Conservation (phyloP, 495 filamentous ascomycete species). For the Eremomyces bilateralis region DNA sequence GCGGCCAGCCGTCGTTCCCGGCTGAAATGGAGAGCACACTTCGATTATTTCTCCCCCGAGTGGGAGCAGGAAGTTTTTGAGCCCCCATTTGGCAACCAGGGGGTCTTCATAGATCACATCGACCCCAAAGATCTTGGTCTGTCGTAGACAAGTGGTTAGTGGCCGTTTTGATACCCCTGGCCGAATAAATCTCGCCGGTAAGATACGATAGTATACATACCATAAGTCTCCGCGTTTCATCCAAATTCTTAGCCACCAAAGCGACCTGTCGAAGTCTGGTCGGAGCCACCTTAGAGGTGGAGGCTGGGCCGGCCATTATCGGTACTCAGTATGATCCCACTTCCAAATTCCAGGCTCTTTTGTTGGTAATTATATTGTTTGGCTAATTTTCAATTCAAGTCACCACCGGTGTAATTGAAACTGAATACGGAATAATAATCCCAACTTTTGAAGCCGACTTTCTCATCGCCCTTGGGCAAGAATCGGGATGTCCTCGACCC, state of each 20-base stretch:
- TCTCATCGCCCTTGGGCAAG: no score
- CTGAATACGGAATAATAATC: no score
- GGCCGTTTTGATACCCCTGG: no score
- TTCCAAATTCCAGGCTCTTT: no score
- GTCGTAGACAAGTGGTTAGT: background rate
- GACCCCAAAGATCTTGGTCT: slow-evolving; percentile 12
- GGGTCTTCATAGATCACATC: slow-evolving; percentile 16
- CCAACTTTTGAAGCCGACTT: no score
- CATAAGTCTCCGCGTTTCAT: slow-evolving; percentile 6
- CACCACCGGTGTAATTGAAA: no score
- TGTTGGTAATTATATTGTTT: no score
- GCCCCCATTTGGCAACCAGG: slow-evolving; percentile 10
- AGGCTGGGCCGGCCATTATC: slow-evolving; percentile 3
- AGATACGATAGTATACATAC: slow-evolving; percentile 1
- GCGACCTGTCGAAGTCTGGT: slow-evolving; percentile 15
- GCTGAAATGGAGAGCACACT: slow-evolving; percentile 11
- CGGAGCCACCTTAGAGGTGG: slow-evolving; percentile 3
- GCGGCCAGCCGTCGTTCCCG: slow-evolving; percentile 11
- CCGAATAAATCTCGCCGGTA: no score
- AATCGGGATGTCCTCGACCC: no score
- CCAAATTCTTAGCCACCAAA: slow-evolving; percentile 10
- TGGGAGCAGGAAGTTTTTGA: slow-evolving; percentile 13
- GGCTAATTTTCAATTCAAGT: no score
- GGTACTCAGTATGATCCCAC: no score
- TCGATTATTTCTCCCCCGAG: slow-evolving; percentile 15